These are phyloP conservation scores for Stephanodiscus minutulus DNA, from an alignment of 108 stramenopile species.

Conservation along the genomic window DNA sequence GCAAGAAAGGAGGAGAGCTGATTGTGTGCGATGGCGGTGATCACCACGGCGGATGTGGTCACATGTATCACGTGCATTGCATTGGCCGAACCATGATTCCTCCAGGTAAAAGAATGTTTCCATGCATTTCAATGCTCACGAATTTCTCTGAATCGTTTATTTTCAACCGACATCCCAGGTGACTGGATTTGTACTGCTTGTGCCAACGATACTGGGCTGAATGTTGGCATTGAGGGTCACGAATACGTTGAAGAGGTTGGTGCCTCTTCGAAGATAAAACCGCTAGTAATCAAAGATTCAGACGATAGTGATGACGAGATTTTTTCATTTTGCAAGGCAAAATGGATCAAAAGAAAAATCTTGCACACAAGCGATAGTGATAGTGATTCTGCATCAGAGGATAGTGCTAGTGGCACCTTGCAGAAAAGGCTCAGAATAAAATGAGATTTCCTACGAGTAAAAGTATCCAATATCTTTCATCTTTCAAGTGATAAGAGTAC, in stretches of 20 bases:
- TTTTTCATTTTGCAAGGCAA: background rate
- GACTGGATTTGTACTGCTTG: conserved; percentile 71
- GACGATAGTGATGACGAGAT: conserved; percentile 15
- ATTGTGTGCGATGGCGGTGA: conserved; percentile 70
- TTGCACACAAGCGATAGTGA: conserved; percentile 5
- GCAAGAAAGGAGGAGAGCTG: conserved; percentile 59
- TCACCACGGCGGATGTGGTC: conserved; percentile 56
- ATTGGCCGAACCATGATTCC: conserved; percentile 52
- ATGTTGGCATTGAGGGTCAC: conserved; percentile 51
- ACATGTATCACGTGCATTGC: conserved; percentile 58
- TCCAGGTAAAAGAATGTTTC: conserved; percentile 15
- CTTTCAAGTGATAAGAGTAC: no score
- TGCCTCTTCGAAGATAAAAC: background rate
- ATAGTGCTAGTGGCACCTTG: background rate
- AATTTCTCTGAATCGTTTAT: background rate
- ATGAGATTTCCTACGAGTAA: no score
- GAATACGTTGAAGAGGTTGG: conserved; percentile 35
- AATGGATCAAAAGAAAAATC: conserved; percentile 5
- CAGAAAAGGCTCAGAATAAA: no score
- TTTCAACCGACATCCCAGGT: conserved; percentile 25
- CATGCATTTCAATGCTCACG: background rate
- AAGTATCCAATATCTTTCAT: no score
- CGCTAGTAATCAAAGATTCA: conserved; percentile 14
- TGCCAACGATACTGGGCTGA: conserved; percentile 40
- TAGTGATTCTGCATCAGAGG: conserved; percentile 8